Evolutionary conservation across 2,329 filamentous ascomycete genomes (phyloP), one percentile per base, ranked within the genome.

Genomic region (Malbranchea zuffiana): DNA sequence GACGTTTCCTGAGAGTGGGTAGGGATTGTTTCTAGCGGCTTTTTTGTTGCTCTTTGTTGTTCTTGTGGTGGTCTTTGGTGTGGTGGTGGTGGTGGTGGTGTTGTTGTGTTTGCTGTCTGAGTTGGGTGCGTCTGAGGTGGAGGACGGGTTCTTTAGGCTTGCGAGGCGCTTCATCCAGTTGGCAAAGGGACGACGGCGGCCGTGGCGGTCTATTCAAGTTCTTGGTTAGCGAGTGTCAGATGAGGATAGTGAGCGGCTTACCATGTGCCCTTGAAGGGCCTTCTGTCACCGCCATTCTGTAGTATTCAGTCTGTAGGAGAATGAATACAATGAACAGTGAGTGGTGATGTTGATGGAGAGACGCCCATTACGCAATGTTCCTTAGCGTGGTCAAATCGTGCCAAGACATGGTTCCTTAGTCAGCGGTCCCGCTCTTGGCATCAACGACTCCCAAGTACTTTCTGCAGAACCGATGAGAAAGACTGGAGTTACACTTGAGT

Each of bases 151-250:
- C 60, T 93, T 95, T 62, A 94, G 80, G 57, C 80, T 88, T 44
- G 86, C 79, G 40, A 96, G 74, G 54, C 87, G 87, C 69, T 87
- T 93, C 68, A 98, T 85, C 82, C 88, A 92, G 48, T 79, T 83
- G 31, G 87, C 75, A 56, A 96, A 96, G 16, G 87, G 88, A 46
- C 83, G 78, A 50, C 86, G 80, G 47, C 85, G 81, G 50, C 73
- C 74, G 53, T 78, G 69, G 48, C 77, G 74, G 59, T 86, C 81
- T 86, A 61, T 8, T 7, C 5, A 4, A 6, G 17, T 19, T 2
- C 40, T 48, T 41, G 42, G 32, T 8, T 27, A 33, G 21, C 20
- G 13, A 12, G 13, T 29, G 37, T 40, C 37, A 42, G 29, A 37
- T 18, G 34, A 27, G 28, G 33, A 30, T 21, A 23, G 29, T 43